Conservation (phyloP, 225 moss, liverwort and hornwort species). For the Rhytidiadelphus loreus region DNA sequence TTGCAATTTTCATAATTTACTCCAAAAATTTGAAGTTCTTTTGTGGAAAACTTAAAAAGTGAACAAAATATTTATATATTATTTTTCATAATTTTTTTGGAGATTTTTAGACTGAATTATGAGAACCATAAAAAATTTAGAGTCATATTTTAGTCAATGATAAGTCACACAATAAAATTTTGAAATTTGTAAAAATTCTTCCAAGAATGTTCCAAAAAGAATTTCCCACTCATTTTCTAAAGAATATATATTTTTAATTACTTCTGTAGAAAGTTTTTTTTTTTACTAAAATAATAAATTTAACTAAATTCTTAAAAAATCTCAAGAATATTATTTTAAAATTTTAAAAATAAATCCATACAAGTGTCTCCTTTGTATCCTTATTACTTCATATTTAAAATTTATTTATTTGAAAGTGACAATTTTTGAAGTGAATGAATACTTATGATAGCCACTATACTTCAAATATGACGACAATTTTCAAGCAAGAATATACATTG, state of each 20-base stretch:
- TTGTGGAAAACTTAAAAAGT: too few species aligned
- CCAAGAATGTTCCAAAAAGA: accelerated
- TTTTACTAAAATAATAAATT: neutral
- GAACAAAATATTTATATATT: neutral
- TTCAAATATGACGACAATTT: too few species aligned
- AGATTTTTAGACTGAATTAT: neutral
- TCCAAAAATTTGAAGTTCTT: neutral
- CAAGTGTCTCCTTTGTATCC: too few species aligned
- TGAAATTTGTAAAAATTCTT: neutral
- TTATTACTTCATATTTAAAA: too few species aligned
- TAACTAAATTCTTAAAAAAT: too few species aligned
- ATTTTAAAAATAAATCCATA: too few species aligned
- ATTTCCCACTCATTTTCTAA: neutral
- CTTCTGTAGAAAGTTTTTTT: too few species aligned
- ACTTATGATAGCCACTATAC: neutral
- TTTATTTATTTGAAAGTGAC: too few species aligned
- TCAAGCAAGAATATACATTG: neutral
- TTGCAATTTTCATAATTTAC: neutral
- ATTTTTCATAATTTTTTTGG: neutral
- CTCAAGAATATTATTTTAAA: too few species aligned
- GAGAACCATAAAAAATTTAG: accelerated
- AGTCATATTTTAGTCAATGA: neutral
- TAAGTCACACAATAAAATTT: neutral
- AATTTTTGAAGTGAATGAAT: neutral
- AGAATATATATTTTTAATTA: neutral